These are phyloP conservation scores for Populus davidiana DNA, from an alignment of 345 rosid species.

Conservation along the genomic window DNA sequence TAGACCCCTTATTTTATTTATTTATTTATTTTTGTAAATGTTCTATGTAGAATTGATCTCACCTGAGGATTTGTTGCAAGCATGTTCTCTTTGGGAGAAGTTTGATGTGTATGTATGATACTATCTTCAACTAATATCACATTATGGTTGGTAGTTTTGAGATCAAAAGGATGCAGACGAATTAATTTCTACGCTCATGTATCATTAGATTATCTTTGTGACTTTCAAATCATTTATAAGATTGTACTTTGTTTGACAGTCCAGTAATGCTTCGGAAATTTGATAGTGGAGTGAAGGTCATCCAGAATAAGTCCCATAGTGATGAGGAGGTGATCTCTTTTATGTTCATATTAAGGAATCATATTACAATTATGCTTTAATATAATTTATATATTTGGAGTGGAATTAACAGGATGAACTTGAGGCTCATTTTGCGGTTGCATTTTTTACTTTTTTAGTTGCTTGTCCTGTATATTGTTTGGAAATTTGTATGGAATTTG, in stretches of 20 bases:
- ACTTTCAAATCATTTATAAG: constrained; percentile 17
- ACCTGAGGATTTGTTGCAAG: constrained; percentile 91
- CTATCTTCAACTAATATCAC: neutral
- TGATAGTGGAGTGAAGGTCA: constrained; percentile 95
- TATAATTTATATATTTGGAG: neutral
- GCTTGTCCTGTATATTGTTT: neutral
- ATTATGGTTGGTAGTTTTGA: constrained; percentile 2
- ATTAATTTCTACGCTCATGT: neutral
- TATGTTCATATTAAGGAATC: constrained; percentile 5
- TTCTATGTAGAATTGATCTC: constrained; percentile 72
- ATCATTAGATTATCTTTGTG: constrained; percentile 1
- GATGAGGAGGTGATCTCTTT: constrained; percentile 75
- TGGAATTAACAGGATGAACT: neutral
- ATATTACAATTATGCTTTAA: neutral
- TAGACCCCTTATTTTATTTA: neutral
- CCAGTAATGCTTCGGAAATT: constrained; percentile 97
- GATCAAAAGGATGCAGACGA: neutral
- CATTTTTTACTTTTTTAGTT: neutral
- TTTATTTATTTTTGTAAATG: neutral
- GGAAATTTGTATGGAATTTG: neutral
- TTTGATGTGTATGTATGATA: constrained; percentile 79
- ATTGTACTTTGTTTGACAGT: constrained; percentile 45
- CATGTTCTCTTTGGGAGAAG: constrained; percentile 92
- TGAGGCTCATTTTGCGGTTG: neutral
- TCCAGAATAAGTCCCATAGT: constrained; percentile 87